phyloP scores from a whole-genome alignment of 2,329 filamentous ascomycete genomes.

The Diplocarpon rosae region DNA sequence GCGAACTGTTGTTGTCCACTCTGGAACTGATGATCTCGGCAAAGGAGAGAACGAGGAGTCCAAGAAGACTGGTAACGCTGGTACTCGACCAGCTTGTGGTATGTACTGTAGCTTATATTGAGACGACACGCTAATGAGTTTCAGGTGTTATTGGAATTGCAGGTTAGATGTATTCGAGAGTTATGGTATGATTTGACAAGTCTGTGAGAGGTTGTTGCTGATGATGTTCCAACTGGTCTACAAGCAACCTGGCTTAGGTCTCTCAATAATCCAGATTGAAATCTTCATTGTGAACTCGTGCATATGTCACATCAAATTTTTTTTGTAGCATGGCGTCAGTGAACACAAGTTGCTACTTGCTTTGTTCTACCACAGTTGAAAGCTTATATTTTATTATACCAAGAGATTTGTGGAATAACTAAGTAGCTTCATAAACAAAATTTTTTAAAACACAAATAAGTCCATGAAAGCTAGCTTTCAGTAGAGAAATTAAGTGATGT shows the following conservation, averaged over 20 bases:
- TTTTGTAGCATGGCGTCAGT: neutral
- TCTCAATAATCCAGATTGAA: neutral
- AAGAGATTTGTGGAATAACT: too few relatives aligned
- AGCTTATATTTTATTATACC: too few relatives aligned
- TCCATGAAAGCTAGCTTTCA: too few relatives aligned
- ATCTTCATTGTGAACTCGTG: neutral
- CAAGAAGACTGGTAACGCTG: conserved; percentile 97
- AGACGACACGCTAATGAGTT: conserved; percentile 7
- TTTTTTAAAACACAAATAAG: too few relatives aligned
- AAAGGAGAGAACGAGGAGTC: conserved; percentile 87
- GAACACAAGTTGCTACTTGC: neutral
- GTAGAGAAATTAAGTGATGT: too few relatives aligned
- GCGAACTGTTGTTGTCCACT: conserved; percentile 93
- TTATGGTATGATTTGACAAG: too few relatives aligned
- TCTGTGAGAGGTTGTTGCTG: neutral
- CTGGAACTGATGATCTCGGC: conserved; percentile 92
- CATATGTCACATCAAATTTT: neutral
- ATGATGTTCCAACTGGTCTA: conserved; percentile 2
- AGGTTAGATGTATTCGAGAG: conserved; percentile 37
- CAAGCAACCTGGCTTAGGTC: neutral
- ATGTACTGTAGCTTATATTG: conserved; percentile 28
- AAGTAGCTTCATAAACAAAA: too few relatives aligned
- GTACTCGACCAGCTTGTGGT: conserved; percentile 88
- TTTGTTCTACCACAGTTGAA: too few relatives aligned
- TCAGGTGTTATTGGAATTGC: conserved; percentile 82